Conservation (phyloP, 805 yeast species). For the Osmozyma mogii region DNA sequence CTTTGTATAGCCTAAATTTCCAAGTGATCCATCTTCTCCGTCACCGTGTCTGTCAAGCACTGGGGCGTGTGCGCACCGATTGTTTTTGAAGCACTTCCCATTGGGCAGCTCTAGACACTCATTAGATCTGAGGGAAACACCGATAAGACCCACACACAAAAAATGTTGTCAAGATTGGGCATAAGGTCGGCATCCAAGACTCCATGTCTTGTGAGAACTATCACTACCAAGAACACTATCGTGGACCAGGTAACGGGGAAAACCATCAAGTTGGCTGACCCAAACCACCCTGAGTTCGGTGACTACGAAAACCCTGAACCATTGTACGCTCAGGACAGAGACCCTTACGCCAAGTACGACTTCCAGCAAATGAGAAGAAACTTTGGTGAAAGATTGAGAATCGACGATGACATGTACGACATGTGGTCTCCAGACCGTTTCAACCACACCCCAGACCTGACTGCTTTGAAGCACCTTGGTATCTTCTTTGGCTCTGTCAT, state of each 20-base stretch:
- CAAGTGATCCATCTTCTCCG: no score
- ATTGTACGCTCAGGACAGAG: constrained; percentile 54
- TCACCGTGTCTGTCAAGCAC: no score
- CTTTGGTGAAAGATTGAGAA: constrained; percentile 62
- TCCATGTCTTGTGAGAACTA: constrained; percentile 9
- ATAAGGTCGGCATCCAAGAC: constrained; percentile 6
- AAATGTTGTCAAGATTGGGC: constrained; percentile 25
- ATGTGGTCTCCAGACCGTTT: constrained; percentile 82
- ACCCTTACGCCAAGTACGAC: constrained; percentile 68
- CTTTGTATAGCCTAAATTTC: neutral
- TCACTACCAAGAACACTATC: constrained; percentile 31
- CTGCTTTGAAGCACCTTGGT: constrained; percentile 54
- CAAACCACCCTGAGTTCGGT: constrained; percentile 35
- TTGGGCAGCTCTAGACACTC: constrained; percentile 8
- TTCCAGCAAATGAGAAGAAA: constrained; percentile 79
- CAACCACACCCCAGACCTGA: constrained; percentile 48
- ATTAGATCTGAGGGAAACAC: neutral
- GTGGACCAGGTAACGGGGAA: constrained; percentile 34
- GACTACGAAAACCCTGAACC: constrained; percentile 60
- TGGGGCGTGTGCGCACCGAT: constrained; percentile 10
- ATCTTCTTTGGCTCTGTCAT: constrained; percentile 35
- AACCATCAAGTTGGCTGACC: constrained; percentile 33
- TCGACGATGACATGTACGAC: constrained; percentile 66
- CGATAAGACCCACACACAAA: constrained; percentile 3
- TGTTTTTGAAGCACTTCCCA: constrained; percentile 7